These are phyloP conservation scores for Sugiyamaella qingdaonensis DNA, from an alignment of 805 yeast genomes.

Conservation along the genomic window DNA sequence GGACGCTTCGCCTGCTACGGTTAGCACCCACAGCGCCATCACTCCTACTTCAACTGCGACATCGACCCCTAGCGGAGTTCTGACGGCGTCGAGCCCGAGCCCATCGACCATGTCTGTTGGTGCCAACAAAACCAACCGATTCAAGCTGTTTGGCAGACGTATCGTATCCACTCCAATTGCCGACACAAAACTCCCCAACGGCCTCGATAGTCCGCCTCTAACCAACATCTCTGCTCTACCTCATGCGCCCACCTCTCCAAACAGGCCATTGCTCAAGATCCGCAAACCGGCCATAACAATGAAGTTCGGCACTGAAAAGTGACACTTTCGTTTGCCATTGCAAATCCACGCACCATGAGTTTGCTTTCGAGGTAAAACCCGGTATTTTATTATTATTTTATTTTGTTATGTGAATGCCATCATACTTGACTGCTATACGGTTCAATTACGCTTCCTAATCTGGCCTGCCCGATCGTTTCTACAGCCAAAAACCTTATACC, in stretches of 20 bases:
- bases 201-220: background rate
- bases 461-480: background rate
- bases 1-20: background rate
- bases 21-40: background rate
- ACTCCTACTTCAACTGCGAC: background rate
- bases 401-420: background rate
- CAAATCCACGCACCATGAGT: background rate
- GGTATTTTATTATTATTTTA: background rate
- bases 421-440: background rate
- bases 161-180: slow-evolving; percentile 6
- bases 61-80: background rate
- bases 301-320: slow-evolving; percentile 17
- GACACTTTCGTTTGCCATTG: background rate
- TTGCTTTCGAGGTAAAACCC: background rate
- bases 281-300: slow-evolving; percentile 14
- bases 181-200: background rate
- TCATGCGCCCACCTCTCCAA: background rate
- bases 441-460: background rate
- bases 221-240: slow-evolving; percentile 1
- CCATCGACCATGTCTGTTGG: background rate
- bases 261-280: background rate
- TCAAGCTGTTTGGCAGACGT: slow-evolving; percentile 22
- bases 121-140: slow-evolving; percentile 21
- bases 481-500: background rate
- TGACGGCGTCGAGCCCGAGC: background rate